Conservation (phyloP, 2,329 filamentous ascomycete genomes). For the Colletotrichum graminicola region DNA sequence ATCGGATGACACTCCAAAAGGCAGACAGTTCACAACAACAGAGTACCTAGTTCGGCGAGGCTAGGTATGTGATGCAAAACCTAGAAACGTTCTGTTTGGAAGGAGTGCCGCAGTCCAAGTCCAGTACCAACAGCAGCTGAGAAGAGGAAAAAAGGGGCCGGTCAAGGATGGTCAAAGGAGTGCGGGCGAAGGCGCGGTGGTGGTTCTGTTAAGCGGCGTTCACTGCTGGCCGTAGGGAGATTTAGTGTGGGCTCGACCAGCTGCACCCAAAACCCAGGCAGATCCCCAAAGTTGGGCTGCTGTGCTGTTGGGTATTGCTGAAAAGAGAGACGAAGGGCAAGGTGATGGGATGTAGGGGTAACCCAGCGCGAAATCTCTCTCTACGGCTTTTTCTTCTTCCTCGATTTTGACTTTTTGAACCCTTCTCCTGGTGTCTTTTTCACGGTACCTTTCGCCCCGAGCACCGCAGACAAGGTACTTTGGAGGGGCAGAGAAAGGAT, state of each 20-base stretch:
- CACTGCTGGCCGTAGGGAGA: slow-evolving; percentile 41
- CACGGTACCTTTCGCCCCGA: background rate
- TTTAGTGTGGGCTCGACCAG: slow-evolving; percentile 42
- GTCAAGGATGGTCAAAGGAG: slow-evolving; percentile 39
- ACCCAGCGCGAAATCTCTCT: background rate
- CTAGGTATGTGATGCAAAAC: slow-evolving; percentile 21
- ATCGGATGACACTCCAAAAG: slow-evolving; percentile 1
- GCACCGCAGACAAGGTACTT: slow-evolving; percentile 16
- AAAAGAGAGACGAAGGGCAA: slow-evolving; percentile 1
- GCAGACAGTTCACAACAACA: background rate
- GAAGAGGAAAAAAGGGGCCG: slow-evolving; percentile 34
- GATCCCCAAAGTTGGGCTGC: slow-evolving; percentile 32
- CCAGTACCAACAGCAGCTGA: slow-evolving; percentile 17
- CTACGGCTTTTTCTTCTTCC: background rate
- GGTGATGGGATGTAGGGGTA: background rate
- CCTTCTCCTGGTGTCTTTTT: background rate
- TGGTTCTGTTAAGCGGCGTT: slow-evolving; percentile 39
- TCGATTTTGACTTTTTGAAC: background rate
- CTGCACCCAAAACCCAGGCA: slow-evolving; percentile 37
- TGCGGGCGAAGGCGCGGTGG: slow-evolving; percentile 30
- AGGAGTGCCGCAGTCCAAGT: slow-evolving; percentile 20
- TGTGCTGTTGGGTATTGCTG: slow-evolving; percentile 10
- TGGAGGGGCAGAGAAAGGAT: background rate
- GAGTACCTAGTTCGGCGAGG: slow-evolving; percentile 13
- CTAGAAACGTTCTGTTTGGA: slow-evolving; percentile 9